Conservation (phyloP, 306 rosid genomes). For the Parietaria judaica region DNA sequence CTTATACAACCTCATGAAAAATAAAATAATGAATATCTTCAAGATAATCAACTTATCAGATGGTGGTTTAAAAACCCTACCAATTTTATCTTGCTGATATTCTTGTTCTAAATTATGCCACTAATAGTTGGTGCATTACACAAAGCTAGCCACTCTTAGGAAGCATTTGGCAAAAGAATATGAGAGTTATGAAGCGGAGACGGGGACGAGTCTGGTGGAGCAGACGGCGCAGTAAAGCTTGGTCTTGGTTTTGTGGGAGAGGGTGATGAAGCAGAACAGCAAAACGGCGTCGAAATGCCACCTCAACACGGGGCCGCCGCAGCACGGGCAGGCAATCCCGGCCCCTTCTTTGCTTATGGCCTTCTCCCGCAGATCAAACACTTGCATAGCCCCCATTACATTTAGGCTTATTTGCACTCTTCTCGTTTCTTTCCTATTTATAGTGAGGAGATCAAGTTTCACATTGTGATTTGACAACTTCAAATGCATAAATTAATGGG, state of each 20-base stretch:
- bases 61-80: too few species aligned
- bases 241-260: conserved; percentile 29
- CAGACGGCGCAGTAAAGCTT: conserved; percentile 27
- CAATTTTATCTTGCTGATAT: not conserved
- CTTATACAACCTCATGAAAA: too few species aligned
- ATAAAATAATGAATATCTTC: too few species aligned
- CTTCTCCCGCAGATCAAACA: conserved; percentile 28
- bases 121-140: too few species aligned
- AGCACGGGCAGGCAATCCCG: conserved; percentile 24
- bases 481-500: too few species aligned
- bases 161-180: too few species aligned
- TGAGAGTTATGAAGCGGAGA: too few species aligned
- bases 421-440: too few species aligned
- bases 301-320: conserved; percentile 33
- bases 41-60: too few species aligned
- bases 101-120: not conserved
- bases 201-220: conserved; percentile 19
- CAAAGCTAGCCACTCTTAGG: too few species aligned
- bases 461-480: too few species aligned
- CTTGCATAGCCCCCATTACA: conserved; percentile 18
- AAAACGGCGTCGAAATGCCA: conserved; percentile 23
- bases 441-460: too few species aligned
- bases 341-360: conserved; percentile 14
- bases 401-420: not conserved
- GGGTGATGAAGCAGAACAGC: conserved; percentile 21